Base-by-base conservation (phyloP, 2,329 filamentous ascomycete genomes). In the Botrytis byssoidea region DNA sequence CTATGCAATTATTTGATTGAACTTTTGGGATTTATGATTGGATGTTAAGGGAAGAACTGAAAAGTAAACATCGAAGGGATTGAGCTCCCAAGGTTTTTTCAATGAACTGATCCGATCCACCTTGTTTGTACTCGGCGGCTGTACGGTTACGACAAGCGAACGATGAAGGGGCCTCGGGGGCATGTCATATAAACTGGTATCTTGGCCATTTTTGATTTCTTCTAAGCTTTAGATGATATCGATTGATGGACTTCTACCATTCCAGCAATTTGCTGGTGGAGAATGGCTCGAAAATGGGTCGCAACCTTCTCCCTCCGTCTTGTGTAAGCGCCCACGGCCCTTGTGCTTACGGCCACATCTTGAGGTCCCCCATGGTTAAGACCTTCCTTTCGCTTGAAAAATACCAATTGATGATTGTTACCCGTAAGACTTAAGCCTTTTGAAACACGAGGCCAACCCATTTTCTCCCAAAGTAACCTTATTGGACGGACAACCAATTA, bases 371-470 rank as follows among this genome's bases (percentile, higher is more conserved):
- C 55, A 48, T 71, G 16, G 16, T 18, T 29, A 40, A 71, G 57
- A n/a, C 59, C 42, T 40, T 71, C 57, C 46, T 71, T 63, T 71
- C 59, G 59, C 40, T 65, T 71, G 57, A 46, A 35, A 37, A 63
- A 65, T n/a, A 40, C 42, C 69, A 71, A 60, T 70, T 25, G 20
- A 46, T 64, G 20, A 18, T 37, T 29, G n/a, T 22, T 71, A 46
- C 57, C 18, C 10, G 29, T 32, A 42, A 71, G 57, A 51, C 6
- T 64, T 14, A 42, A 42, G 48, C 35, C 29, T 42, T 32, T 68
- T 65, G 69, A 71, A 71, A 71, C 69, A 40, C 16, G 20, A 71
- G 51, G 32, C 44, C 57, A 71, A 71, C 35, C 69, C n/a, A 44
- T 42, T 57, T 16, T n/a, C 37, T 42, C n/a, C 48, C 48, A 42